Base-by-base conservation (phyloP, 495 filamentous ascomycete species). In the Daldinia bambusicola region DNA sequence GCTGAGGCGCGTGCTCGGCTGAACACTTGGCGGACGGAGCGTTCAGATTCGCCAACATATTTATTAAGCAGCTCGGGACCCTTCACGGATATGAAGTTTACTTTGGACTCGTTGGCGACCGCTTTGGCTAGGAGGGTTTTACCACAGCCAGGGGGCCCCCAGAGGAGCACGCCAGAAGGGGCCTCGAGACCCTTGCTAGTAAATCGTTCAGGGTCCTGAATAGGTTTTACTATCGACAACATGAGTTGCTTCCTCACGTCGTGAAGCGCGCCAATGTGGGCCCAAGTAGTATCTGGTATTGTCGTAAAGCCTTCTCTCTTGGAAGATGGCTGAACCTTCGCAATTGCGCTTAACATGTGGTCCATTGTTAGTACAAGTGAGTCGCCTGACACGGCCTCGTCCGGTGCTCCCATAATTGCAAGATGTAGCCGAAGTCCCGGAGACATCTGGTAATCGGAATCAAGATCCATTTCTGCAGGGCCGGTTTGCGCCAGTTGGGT, bases 51-150 rank as follows among this genome's bases (percentile, higher is more conserved):
- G 70, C 95, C 95, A 31, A 99, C 94, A 71, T 92, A 99, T 80
- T 97, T 97, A 81, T 97, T 97, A 45, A 96, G 86, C 2, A 98
- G 84, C 74, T 98, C 94, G 2, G 95, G 95, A 0, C 95, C 95
- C 82, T 97, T 97, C 80, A 99, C 92, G 70, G 92, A 93, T 80
- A 99, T 99, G 85, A 99, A 99, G 79, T 97, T 98, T 31, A 96
- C 95, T 70, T 91, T 90, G 26, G 91, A 93, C 80, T 98, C 96
- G 79, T 97, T 96, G 64, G 95, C 95, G 5, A 97, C 94, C 16
- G 95, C 95, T 80, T 98, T 98, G 57, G 95, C 95, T 8, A 99
- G 89, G 5, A 99, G 87, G 0, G 95, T 99, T 78, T 99, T 99
- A 69, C 95, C 95, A 80, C 95, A 99, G 34, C 95, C 95, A 2